A percentile compares a stretch with the other conserved stretches of the same genome.
Evolutionary conservation across 768 basidiomycete species (phyloP).

Genomic region (Boletus subcaerulescens): DNA sequence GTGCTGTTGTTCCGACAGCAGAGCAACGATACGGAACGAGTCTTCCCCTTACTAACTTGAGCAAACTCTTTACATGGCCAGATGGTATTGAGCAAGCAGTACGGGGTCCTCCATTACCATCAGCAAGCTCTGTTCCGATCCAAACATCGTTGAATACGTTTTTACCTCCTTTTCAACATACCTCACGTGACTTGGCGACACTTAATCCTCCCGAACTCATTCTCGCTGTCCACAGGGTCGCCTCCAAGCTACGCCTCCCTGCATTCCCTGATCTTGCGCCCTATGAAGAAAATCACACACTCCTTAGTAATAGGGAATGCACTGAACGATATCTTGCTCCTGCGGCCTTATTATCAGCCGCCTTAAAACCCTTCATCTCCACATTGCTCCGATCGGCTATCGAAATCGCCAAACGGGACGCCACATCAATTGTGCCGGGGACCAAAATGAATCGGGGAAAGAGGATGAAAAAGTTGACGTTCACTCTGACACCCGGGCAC

Average conservation of each 20-base stretch:
- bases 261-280: conserved; percentile 17
- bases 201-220: conserved; percentile 26
- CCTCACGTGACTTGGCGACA: conserved; percentile 22
- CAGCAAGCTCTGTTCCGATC: conserved; percentile 1
- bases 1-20: conserved; percentile 19
- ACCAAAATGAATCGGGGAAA: conserved; percentile 19
- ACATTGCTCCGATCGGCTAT: conserved; percentile 33
- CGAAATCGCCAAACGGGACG: conserved; percentile 33
- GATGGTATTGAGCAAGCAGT: conserved; percentile 18
- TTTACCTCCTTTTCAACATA: conserved; percentile 14
- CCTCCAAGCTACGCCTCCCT: conserved; percentile 19
- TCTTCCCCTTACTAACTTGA: conserved; percentile 21
- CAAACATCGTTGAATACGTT: neutral
- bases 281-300: conserved; percentile 2
- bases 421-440: conserved; percentile 20
- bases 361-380: conserved; percentile 32
- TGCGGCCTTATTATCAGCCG: conserved; percentile 36
- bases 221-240: conserved; percentile 26
- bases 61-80: conserved; percentile 10
- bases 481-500: conserved; percentile 39
- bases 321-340: conserved; percentile 33
- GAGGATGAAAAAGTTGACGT: conserved; percentile 22
- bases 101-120: conserved; percentile 2
- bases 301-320: conserved; percentile 12
- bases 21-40: conserved; percentile 19